A percentile compares a stretch with the other conserved stretches of the same genome.
These are phyloP conservation scores for Neonothopanus nambi DNA, from an alignment of 1,284 basidiomycete species.

Conservation along the genomic window DNA sequence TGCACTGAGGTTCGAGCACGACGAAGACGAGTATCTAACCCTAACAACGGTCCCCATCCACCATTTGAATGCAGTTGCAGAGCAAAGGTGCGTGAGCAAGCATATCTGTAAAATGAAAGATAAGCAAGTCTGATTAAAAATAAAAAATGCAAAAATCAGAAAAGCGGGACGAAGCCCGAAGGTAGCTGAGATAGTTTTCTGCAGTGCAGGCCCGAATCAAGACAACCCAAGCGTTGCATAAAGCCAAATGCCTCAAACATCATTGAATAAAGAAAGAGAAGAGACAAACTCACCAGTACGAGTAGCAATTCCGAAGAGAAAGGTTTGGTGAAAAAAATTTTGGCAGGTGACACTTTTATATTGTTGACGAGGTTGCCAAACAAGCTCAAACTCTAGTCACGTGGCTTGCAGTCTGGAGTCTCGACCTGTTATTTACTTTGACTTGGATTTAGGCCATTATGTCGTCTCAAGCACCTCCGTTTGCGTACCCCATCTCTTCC, in stretches of 20 bases:
- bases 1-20: too few relatives aligned
- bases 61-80: too few relatives aligned
- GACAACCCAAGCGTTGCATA: slow-evolving; percentile 42
- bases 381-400: too few relatives aligned
- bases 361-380: too few relatives aligned
- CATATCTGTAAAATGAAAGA: too few relatives aligned
- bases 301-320: background rate
- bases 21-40: too few relatives aligned
- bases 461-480: slow-evolving; percentile 1
- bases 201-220: slow-evolving; percentile 41
- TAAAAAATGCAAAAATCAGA: background rate
- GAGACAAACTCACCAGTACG: slow-evolving; percentile 25
- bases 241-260: slow-evolving; percentile 95
- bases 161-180: slow-evolving; percentile 44
- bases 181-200: slow-evolving; percentile 56
- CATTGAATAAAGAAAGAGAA: slow-evolving; percentile 38
- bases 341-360: too few relatives aligned
- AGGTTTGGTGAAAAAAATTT: background rate
- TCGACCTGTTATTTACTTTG: too few relatives aligned
- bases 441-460: background rate
- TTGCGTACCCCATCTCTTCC: slow-evolving; percentile 31
- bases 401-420: too few relatives aligned
- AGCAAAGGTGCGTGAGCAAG: too few relatives aligned
- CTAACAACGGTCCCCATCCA: too few relatives aligned
- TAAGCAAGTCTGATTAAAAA: too few relatives aligned